Percentiles rank a stretch among this genome's conserved stretches.
Conservation (phyloP, 1,284 basidiomycete genomes). For the Boletus mariae region DNA sequence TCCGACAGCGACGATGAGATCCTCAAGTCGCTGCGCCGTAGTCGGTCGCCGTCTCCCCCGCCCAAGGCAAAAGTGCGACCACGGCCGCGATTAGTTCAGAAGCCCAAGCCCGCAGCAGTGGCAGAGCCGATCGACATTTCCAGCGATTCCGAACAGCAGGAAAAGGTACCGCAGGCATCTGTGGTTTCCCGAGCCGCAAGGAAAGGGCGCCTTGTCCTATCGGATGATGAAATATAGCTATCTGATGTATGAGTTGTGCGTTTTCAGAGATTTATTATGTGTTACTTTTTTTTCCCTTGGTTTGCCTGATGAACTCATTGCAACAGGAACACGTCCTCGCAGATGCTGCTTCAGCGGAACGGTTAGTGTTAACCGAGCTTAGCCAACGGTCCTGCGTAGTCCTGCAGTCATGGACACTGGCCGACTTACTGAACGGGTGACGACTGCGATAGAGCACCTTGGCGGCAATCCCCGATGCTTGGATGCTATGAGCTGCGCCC, state of each 20-base stretch:
- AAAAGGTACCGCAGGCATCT: background rate
- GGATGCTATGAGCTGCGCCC: background rate
- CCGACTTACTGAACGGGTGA: background rate
- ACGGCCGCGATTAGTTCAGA: slow-evolving; percentile 29
- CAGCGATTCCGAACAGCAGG: slow-evolving; percentile 23
- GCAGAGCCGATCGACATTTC: slow-evolving; percentile 20
- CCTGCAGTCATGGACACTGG: too few relatives aligned
- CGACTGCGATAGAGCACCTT: background rate
- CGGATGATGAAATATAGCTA: slow-evolving; percentile 40
- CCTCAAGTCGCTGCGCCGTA: slow-evolving; percentile 17
- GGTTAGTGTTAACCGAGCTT: too few relatives aligned
- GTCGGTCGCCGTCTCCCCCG: slow-evolving; percentile 25
- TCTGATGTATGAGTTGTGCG: slow-evolving; percentile 6
- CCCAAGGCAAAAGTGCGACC: slow-evolving; percentile 22
- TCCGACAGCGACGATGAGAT: slow-evolving; percentile 27
- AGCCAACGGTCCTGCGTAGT: too few relatives aligned
- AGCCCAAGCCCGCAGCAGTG: slow-evolving; percentile 2
- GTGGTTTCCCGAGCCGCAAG: slow-evolving; percentile 14
- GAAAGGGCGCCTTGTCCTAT: slow-evolving; percentile 40
- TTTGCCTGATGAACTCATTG: slow-evolving; percentile 8
- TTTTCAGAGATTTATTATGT: slow-evolving; percentile 6
- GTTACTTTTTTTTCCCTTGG: background rate
- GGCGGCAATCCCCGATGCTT: slow-evolving; percentile 1
- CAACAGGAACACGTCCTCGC: slow-evolving; percentile 1
- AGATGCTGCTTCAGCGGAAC: too few relatives aligned